phyloP scores from a whole-genome alignment of 352 stramenopile genomes.

The Pythium sukuiense region DNA sequence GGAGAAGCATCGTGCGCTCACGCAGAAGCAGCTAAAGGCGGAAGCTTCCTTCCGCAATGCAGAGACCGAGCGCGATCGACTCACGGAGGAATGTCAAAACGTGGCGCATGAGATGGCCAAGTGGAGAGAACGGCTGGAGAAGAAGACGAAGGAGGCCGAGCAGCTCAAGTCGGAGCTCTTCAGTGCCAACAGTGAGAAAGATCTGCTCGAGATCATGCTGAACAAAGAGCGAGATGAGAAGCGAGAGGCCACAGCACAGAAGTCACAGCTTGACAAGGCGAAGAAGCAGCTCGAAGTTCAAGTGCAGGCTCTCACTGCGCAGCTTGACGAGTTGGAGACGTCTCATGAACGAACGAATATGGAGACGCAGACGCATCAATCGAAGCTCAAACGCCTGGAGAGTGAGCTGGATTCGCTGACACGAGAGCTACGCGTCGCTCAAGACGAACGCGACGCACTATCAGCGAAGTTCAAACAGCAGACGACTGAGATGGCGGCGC shows the following conservation, averaged over 20 bases:
- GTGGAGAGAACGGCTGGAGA: constrained; percentile 36
- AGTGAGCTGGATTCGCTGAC: constrained; percentile 28
- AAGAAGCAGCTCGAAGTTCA: constrained; percentile 33
- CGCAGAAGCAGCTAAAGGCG: constrained; percentile 28
- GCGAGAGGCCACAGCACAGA: constrained; percentile 23
- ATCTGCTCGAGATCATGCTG: constrained; percentile 27
- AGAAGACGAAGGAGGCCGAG: constrained; percentile 40
- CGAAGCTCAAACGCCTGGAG: constrained; percentile 38
- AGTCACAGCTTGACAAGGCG: constrained; percentile 26
- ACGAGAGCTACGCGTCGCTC: constrained; percentile 25
- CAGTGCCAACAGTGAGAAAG: constrained; percentile 35
- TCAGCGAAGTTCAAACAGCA: constrained; percentile 29
- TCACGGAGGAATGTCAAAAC: constrained; percentile 23
- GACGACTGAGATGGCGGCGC: constrained; percentile 19
- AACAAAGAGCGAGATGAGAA: constrained; percentile 33
- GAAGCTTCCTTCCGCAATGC: constrained; percentile 12
- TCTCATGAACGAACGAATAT: constrained; percentile 16
- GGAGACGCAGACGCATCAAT: constrained; percentile 34
- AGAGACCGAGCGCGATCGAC: constrained; percentile 25
- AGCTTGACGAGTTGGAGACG: constrained; percentile 30
- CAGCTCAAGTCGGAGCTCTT: constrained; percentile 20
- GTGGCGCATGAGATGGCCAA: constrained; percentile 27
- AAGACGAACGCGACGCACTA: constrained; percentile 33
- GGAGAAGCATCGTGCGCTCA: constrained; percentile 34
- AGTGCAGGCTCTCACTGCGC: constrained; percentile 22